A percentile compares a stretch with the other conserved stretches of the same genome.
These are phyloP conservation scores for Umbelopsis sp. DNA, from an alignment of 192 early-diverging fungal genomes.

Conservation along the genomic window DNA sequence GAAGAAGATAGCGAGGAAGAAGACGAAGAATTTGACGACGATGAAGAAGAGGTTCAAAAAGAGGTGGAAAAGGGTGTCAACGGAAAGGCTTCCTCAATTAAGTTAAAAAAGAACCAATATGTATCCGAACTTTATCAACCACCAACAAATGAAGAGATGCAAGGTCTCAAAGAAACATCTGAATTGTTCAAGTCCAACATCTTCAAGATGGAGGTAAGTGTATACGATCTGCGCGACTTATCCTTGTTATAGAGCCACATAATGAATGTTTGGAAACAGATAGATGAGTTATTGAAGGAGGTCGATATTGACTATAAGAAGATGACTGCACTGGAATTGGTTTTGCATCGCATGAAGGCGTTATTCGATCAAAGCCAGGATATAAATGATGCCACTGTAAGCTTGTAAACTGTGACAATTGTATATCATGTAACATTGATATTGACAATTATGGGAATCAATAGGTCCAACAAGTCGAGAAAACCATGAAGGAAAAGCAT, in stretches of 20 bases:
- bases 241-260: not conserved
- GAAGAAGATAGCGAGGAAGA: constrained; percentile 46
- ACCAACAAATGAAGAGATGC: constrained; percentile 81
- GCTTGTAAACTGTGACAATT: not conserved
- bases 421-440: constrained; percentile 19
- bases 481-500: constrained; percentile 53
- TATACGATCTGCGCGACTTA: not conserved
- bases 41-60: constrained; percentile 45
- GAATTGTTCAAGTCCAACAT: constrained; percentile 89
- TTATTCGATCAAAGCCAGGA: constrained; percentile 63
- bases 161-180: constrained; percentile 78
- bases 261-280: constrained; percentile 42
- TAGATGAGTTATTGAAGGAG: constrained; percentile 76
- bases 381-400: constrained; percentile 54
- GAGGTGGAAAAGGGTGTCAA: constrained; percentile 46
- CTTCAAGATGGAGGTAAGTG: constrained; percentile 80
- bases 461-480: constrained; percentile 46
- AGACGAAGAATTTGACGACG: constrained; percentile 46
- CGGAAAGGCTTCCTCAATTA: constrained; percentile 32
- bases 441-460: not conserved
- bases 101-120: constrained; percentile 42
- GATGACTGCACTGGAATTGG: constrained; percentile 58
- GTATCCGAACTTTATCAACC: constrained; percentile 43
- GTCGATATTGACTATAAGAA: constrained; percentile 64
- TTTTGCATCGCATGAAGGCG: constrained; percentile 68